Evolutionary conservation across 768 basidiomycete species (phyloP).

Genomic region (Leccinellum rugosiceps): DNA sequence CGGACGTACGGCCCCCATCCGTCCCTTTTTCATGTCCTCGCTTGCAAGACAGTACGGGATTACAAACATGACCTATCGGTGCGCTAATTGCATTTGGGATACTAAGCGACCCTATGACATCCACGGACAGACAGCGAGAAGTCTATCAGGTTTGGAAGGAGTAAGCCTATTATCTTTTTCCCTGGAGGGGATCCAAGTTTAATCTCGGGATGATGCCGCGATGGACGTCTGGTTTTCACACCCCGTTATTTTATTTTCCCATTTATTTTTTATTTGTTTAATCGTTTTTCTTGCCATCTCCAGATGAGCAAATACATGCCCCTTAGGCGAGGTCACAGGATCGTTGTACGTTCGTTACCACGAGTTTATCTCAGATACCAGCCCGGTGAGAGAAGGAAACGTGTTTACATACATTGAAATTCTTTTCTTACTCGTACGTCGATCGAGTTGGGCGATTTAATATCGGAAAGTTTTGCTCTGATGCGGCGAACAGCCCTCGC

Average conservation of each 20-base stretch:
- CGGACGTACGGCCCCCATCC: slow-evolving; percentile 17
- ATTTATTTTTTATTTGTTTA: not conserved
- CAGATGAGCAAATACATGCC: slow-evolving; percentile 22
- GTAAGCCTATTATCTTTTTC: slow-evolving; percentile 20
- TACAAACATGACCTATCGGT: slow-evolving; percentile 9
- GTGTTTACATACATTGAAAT: slow-evolving; percentile 1
- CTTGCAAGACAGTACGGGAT: slow-evolving; percentile 11
- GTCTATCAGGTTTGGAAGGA: slow-evolving; percentile 20
- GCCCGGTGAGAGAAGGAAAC: slow-evolving; percentile 15
- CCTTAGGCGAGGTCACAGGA: slow-evolving; percentile 24
- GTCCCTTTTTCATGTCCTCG: slow-evolving; percentile 9
- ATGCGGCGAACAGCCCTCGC: slow-evolving; percentile 7
- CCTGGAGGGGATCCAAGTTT: slow-evolving; percentile 12
- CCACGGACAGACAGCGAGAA: slow-evolving; percentile 17
- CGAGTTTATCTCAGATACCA: slow-evolving; percentile 30
- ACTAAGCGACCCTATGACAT: slow-evolving; percentile 8
- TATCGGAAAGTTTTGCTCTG: slow-evolving; percentile 16
- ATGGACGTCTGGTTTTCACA: slow-evolving; percentile 17
- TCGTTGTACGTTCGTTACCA: slow-evolving; percentile 22
- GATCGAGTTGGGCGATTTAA: slow-evolving; percentile 27
- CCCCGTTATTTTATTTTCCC: slow-evolving; percentile 6
- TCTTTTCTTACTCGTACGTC: slow-evolving; percentile 11
- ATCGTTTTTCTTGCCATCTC: slow-evolving; percentile 6
- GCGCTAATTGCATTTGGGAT: slow-evolving; percentile 1
- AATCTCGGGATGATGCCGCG: slow-evolving; percentile 19